Percentiles rank a stretch among this genome's conserved stretches.
Evolutionary conservation across 306 rosid genomes (phyloP).

Genomic region (Lagenaria siceraria): DNA sequence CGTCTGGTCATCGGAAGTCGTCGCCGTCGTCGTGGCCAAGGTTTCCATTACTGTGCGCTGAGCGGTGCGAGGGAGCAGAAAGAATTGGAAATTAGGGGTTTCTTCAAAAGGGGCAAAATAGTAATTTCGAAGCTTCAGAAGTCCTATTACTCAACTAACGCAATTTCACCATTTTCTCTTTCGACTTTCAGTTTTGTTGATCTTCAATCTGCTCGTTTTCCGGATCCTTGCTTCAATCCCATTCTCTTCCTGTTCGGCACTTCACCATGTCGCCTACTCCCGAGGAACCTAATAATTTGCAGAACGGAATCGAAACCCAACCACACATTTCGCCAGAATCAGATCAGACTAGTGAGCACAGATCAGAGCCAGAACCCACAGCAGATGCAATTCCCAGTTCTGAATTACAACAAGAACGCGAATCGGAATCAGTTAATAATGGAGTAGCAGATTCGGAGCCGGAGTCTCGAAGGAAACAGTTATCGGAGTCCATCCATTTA

Average conservation of each 20-base stretch:
- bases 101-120: too few species aligned
- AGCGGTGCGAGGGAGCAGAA: too few species aligned
- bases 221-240: not conserved
- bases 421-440: not conserved
- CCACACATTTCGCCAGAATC: not conserved
- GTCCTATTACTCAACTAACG: too few species aligned
- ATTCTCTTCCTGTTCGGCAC: not conserved
- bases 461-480: not conserved
- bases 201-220: conserved; percentile 6
- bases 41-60: too few species aligned
- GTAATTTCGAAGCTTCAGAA: too few species aligned
- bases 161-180: not conserved
- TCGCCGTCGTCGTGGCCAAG: too few species aligned
- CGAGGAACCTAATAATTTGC: conserved; percentile 20
- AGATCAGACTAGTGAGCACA: not conserved
- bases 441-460: conserved; percentile 2
- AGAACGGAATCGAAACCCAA: conserved; percentile 11
- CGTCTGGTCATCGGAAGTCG: too few species aligned
- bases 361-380: not conserved
- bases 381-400: not conserved
- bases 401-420: not conserved
- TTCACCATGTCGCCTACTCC: conserved; percentile 23
- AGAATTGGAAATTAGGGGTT: too few species aligned
- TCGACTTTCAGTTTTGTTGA: conserved; percentile 1
- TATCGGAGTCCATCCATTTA: conserved; percentile 1